These are phyloP conservation scores for Pleurotus eryngii DNA, from an alignment of 768 basidiomycete species.

Conservation along the genomic window DNA sequence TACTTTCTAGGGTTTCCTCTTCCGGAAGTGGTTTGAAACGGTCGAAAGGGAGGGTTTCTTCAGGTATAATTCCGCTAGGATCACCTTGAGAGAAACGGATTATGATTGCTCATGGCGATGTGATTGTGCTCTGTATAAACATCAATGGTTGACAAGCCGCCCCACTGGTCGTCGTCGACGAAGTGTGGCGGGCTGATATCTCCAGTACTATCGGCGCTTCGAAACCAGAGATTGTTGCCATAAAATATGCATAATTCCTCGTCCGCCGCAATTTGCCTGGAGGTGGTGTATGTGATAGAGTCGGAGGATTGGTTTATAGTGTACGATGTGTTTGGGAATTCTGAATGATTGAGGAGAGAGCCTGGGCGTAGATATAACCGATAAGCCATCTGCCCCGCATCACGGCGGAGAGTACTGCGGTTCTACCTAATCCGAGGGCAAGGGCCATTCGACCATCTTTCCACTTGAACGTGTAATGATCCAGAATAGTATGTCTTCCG, in stretches of 20 bases:
- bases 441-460: conserved; percentile 72
- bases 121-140: conserved; percentile 14
- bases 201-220: not conserved
- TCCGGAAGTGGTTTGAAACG: conserved; percentile 60
- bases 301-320: conserved; percentile 47
- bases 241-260: conserved; percentile 85
- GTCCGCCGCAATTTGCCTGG: conserved; percentile 45
- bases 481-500: conserved; percentile 58
- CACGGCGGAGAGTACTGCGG: too few relatives aligned
- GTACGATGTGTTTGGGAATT: conserved; percentile 68
- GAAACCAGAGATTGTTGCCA: conserved; percentile 64
- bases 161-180: conserved; percentile 39
- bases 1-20: conserved; percentile 64
- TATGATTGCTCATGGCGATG: conserved; percentile 11
- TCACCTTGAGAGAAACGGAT: conserved; percentile 35
- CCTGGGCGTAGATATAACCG: conserved; percentile 36
- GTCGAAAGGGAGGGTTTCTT: conserved; percentile 64
- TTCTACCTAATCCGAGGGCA: conserved; percentile 69
- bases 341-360: conserved; percentile 79
- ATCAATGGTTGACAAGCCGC: conserved; percentile 32
- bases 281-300: conserved; percentile 61
- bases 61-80: conserved; percentile 46
- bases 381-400: too few relatives aligned
- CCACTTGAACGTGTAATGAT: conserved; percentile 80
- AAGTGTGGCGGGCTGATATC: not conserved